Conservation (phyloP, 129 eudicot species). For the Saposhnikovia divaricata region DNA sequence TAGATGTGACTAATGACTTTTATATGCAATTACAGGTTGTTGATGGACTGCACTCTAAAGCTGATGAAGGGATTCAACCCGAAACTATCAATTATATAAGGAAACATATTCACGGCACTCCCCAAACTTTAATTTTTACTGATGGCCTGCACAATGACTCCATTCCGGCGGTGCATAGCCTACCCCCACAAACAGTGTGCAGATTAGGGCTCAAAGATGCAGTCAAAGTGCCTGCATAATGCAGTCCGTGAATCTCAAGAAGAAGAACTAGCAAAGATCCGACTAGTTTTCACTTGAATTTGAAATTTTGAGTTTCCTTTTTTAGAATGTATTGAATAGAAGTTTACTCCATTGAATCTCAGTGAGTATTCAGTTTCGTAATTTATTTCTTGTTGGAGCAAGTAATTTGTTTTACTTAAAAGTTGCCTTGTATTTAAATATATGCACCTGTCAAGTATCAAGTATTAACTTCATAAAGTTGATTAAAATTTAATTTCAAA, state of each 20-base stretch:
- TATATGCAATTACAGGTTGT: slow-evolving; percentile 37
- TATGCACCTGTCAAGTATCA: too few species aligned
- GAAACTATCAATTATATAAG: slow-evolving; percentile 38
- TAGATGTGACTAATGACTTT: background rate
- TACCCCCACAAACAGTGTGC: slow-evolving; percentile 32
- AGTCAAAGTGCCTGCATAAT: slow-evolving; percentile 14
- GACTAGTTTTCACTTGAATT: background rate
- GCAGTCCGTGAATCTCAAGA: slow-evolving; percentile 17
- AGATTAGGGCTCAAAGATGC: slow-evolving; percentile 27
- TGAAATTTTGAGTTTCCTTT: background rate
- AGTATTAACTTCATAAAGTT: too few species aligned
- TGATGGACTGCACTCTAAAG: slow-evolving; percentile 48
- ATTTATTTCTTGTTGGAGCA: background rate
- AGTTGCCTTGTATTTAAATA: background rate
- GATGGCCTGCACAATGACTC: slow-evolving; percentile 25
- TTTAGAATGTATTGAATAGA: background rate
- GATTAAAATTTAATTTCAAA: too few species aligned
- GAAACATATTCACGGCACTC: slow-evolving; percentile 41
- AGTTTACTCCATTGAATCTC: background rate
- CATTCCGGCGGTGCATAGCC: slow-evolving; percentile 29
- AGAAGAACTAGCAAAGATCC: slow-evolving; percentile 14
- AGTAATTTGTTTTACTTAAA: background rate
- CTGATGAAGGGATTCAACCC: slow-evolving; percentile 26
- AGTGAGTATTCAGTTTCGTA: background rate
- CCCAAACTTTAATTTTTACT: slow-evolving; percentile 53